Evolutionary conservation across 177 flowering plant species (phyloP).

Genomic region (Vitis hybrid): DNA sequence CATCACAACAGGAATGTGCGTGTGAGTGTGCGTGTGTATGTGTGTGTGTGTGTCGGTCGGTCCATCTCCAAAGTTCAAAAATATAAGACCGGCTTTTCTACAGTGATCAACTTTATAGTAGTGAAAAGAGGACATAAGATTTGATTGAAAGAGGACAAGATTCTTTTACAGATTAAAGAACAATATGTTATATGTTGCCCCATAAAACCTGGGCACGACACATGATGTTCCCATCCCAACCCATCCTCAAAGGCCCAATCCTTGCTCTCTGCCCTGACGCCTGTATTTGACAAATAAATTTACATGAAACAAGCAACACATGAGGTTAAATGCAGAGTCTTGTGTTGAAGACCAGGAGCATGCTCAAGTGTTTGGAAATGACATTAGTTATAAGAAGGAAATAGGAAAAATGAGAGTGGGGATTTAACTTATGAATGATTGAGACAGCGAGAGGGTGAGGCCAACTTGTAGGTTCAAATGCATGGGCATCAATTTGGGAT

Average conservation of each 20-base stretch:
- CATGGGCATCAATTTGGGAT: no score
- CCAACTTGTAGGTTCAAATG: no score
- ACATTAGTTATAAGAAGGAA: no score
- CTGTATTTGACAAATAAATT: no score
- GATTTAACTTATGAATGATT: no score
- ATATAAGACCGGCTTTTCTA: not conserved
- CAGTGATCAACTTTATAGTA: not conserved
- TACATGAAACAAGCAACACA: no score
- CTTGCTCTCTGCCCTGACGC: not conserved
- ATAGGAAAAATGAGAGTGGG: no score
- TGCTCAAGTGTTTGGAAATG: no score
- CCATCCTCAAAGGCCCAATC: not conserved
- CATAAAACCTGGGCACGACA: conserved; percentile 1
- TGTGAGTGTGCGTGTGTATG: not conserved
- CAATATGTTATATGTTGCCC: not conserved
- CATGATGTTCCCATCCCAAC: not conserved
- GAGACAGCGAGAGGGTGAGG: no score
- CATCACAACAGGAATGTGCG: no score
- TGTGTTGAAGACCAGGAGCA: no score
- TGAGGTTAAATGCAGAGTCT: no score
- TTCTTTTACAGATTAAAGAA: not conserved
- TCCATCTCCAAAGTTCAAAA: conserved; percentile 1
- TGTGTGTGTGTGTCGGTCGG: not conserved
- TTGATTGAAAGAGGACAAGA: not conserved
- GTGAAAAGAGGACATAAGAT: not conserved